A percentile compares a stretch with the other conserved stretches of the same genome.
These are phyloP conservation scores for Paraphoma chrysanthemicola DNA, from an alignment of 2,329 filamentous ascomycete species.

Conservation along the genomic window DNA sequence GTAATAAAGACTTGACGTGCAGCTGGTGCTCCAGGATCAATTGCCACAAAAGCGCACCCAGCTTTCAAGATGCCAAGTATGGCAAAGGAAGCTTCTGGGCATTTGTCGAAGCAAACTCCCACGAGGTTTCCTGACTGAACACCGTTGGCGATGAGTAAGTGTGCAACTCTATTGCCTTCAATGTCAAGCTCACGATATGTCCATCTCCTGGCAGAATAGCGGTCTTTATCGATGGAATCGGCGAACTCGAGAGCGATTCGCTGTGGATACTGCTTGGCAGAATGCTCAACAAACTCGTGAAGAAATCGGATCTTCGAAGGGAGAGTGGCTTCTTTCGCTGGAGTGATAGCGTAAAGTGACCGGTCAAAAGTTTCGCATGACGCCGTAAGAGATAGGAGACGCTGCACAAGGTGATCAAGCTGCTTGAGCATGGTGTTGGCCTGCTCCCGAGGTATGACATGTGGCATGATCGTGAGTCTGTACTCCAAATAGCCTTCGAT, in stretches of 20 bases:
- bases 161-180: slow-evolving; percentile 75
- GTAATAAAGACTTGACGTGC: slow-evolving; percentile 81
- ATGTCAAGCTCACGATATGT: slow-evolving; percentile 75
- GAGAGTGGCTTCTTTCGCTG: slow-evolving; percentile 66
- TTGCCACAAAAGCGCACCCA: slow-evolving; percentile 80
- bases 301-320: slow-evolving; percentile 66
- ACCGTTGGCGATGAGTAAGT: slow-evolving; percentile 63
- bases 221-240: slow-evolving; percentile 58
- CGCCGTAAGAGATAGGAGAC: slow-evolving; percentile 61
- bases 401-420: slow-evolving; percentile 70
- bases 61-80: slow-evolving; percentile 84
- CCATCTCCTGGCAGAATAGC: slow-evolving; percentile 65
- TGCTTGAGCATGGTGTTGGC: slow-evolving; percentile 72
- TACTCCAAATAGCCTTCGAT: slow-evolving; percentile 61
- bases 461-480: slow-evolving; percentile 69
- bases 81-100: slow-evolving; percentile 80
- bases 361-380: slow-evolving; percentile 46
- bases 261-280: slow-evolving; percentile 63
- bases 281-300: slow-evolving; percentile 78
- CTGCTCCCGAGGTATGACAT: slow-evolving; percentile 72
- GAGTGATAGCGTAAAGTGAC: slow-evolving; percentile 68
- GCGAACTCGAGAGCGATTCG: slow-evolving; percentile 79
- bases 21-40: slow-evolving; percentile 76
- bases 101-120: slow-evolving; percentile 83
- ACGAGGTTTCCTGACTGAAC: slow-evolving; percentile 67